Base-by-base conservation (phyloP, 2,329 filamentous ascomycete genomes). In the Cercospora zeae-maydis region DNA sequence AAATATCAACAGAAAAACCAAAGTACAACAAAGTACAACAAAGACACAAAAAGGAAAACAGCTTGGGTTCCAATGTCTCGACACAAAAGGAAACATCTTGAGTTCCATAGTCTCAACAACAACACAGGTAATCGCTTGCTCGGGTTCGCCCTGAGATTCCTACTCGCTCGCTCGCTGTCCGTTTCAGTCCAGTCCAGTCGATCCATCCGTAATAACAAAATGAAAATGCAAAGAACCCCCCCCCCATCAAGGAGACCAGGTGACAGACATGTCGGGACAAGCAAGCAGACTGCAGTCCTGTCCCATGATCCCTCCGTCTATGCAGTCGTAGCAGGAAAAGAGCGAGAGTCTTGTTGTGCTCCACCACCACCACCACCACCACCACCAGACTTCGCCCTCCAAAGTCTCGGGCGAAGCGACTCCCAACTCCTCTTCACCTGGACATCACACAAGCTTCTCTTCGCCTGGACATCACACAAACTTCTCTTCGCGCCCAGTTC, bases 351-450 rank as follows among this genome's bases (percentile, higher is more conserved):
- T 19, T 47, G 42, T 27, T 47, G 19, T 27, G 27, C 42, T 27
- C 19, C 42, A 6, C 34, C 34, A 8, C 34, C 34, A 31, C 5
- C 30, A 4, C 30, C n/a, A n/a, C n/a, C n/a, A n/a, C n/a, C 30
- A 21, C 37, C 37, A 10, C 37, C 37, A 42, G 21, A 10, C 16
- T 21, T 14, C 21, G 4, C 7, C 30, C 55, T 30, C 55, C 19
- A 42, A 19, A 47, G 24, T 63, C 16, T 36, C 34, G 19, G 42
- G 47, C 39, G 49, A 39, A 63, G 55, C 27, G 39, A 34, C 52
- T 63, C 58, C 51, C 53, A 61, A 58, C 58, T 63, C 52, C 16
- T 47, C 37, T 45, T 65, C 55, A 37, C 42, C n/a, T 34, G 30
- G 42, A 59, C 24, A 19, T 47, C 42, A 14, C 7, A 3, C 42